Percentiles rank a stretch among this genome's conserved stretches.
These are phyloP conservation scores for Saccharomycopsis fibuligera DNA, from an alignment of 805 yeast genomes.

Conservation along the genomic window DNA sequence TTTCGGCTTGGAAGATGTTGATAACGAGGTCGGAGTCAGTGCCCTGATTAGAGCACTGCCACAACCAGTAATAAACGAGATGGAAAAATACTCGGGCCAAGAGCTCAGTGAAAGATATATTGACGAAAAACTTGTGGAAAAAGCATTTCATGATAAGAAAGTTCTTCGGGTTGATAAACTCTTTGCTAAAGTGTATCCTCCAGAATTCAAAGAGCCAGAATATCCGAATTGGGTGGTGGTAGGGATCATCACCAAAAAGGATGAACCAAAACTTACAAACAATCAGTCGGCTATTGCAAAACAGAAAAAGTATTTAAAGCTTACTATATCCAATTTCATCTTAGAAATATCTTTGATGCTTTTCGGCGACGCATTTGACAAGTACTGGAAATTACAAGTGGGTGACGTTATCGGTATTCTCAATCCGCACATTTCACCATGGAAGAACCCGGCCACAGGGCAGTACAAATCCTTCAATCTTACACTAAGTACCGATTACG, in stretches of 20 bases:
- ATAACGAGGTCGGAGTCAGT: slow-evolving; percentile 25
- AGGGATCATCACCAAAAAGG: slow-evolving; percentile 61
- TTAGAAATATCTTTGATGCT: slow-evolving; percentile 54
- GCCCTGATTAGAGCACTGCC: too few species aligned
- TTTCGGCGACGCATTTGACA: slow-evolving; percentile 60
- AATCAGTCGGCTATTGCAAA: slow-evolving; percentile 19
- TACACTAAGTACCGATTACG: slow-evolving; percentile 42
- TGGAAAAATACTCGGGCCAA: slow-evolving; percentile 41
- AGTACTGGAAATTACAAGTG: slow-evolving; percentile 63
- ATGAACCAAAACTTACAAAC: slow-evolving; percentile 42
- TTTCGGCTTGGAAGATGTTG: slow-evolving; percentile 11
- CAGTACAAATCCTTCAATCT: slow-evolving; percentile 40
- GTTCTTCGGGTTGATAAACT: slow-evolving; percentile 52
- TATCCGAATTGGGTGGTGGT: slow-evolving; percentile 73
- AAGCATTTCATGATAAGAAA: slow-evolving; percentile 42
- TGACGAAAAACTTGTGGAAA: slow-evolving; percentile 29
- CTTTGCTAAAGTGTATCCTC: slow-evolving; percentile 61
- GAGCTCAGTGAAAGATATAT: slow-evolving; percentile 43
- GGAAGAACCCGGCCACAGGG: slow-evolving; percentile 28
- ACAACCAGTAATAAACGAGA: too few species aligned
- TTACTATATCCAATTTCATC: slow-evolving; percentile 64
- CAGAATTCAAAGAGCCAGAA: slow-evolving; percentile 60
- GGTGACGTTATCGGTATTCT: slow-evolving; percentile 73
- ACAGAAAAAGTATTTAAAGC: slow-evolving; percentile 49
- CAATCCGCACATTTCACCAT: slow-evolving; percentile 59